Evolutionary conservation across 2,329 filamentous ascomycete genomes (phyloP), one percentile per base, ranked within the genome.

Genomic region (Whalleya microplaca): DNA sequence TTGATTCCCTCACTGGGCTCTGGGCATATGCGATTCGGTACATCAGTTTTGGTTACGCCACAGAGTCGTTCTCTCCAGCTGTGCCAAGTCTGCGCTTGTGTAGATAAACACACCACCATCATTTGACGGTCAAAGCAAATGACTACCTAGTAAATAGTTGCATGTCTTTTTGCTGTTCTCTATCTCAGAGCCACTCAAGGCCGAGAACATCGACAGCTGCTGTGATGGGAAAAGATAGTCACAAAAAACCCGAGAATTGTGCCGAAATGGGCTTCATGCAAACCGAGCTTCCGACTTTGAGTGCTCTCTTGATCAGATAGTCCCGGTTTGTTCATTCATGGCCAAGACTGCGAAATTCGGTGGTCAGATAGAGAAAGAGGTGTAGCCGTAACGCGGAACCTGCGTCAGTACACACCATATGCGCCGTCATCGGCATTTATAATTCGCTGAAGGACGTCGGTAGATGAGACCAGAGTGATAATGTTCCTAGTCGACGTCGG

Each of bases 401-500:
- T 63, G 60, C 60, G 52, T 55, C 61, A 61, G 57, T 52, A 53
- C 47, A 21, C 50, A 53, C 48, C 41, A 50, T 20, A 55, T 51
- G 44, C 60, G 60, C 55, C 57, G 60, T 55, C 60, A 52, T 61
- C 58, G 56, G 51, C 42, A 44, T 19, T 41, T 53, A 51, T 52
- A 54, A 47, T 40, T 29, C 27, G 7, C 43, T 21, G 20, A 21
- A 12, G 20, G 42, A 62, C 47, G 52, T 59, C 45, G 43, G 55
- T 59, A 40, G 41, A 53, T 52, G 41, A 37, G 14, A 37, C 32
- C 32, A 12, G 32, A 37, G 14, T 37, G 32, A 37, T 3, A 37
- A 16, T 37, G 32, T 37, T 14, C 14, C 8, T 14, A 12, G 8
- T 37, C 3, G 9, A 12, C 10, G 14, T 37, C 10, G 32, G 32